Evolutionary conservation across 768 basidiomycete species (phyloP).

Genomic region (Tricholoma flavovirens): DNA sequence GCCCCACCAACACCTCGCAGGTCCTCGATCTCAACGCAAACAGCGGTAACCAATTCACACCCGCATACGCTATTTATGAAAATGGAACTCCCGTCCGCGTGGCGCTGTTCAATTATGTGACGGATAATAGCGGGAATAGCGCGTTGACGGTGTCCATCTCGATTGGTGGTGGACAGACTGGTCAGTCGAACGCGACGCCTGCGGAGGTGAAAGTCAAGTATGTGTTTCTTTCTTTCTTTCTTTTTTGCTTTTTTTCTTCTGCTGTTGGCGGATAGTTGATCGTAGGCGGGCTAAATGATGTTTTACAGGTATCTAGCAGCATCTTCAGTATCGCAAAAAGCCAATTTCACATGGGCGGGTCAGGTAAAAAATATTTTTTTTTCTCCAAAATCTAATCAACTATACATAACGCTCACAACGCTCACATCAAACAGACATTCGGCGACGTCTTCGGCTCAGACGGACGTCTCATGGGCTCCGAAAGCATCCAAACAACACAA

Average conservation of each 20-base stretch:
- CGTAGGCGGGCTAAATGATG: no score
- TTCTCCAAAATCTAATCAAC: no score
- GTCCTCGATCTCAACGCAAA: conserved; percentile 58
- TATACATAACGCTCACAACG: no score
- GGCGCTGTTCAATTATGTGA: conserved; percentile 65
- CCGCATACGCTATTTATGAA: conserved; percentile 73
- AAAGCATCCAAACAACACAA: conserved; percentile 44
- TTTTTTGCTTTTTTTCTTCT: no score
- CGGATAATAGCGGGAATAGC: conserved; percentile 49
- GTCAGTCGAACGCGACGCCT: conserved; percentile 33
- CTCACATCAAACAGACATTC: conserved; percentile 37
- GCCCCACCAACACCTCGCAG: conserved; percentile 51
- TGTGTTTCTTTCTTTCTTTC: neutral
- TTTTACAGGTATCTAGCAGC: conserved; percentile 46
- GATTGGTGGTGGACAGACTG: conserved; percentile 34
- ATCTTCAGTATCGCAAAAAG: conserved; percentile 44
- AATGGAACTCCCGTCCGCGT: conserved; percentile 51
- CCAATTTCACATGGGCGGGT: conserved; percentile 57
- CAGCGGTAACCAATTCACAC: conserved; percentile 41
- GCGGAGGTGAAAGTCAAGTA: conserved; percentile 50
- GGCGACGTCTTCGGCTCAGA: conserved; percentile 58
- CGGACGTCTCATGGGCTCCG: conserved; percentile 50
- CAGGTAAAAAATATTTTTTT: conserved; percentile 29
- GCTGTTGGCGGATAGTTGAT: no score
- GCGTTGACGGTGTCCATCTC: conserved; percentile 46